These are phyloP conservation scores for Pythium monospermum DNA, from an alignment of 352 stramenopile species.

Conservation along the genomic window DNA sequence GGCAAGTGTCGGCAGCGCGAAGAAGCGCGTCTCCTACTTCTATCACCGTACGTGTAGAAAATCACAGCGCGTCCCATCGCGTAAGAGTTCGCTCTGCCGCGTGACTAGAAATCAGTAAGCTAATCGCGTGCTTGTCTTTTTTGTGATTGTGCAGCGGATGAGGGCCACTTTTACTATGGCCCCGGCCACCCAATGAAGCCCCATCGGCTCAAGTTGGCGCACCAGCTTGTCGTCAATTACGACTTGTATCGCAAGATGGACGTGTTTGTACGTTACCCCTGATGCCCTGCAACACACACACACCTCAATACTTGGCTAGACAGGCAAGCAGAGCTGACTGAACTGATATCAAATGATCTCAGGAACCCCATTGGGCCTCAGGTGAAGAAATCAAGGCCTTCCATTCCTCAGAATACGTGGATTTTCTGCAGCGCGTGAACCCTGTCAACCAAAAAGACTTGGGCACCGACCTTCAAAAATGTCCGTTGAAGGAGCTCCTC, in stretches of 20 bases:
- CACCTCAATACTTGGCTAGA: constrained; percentile 8
- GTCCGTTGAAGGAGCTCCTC: too few relatives aligned
- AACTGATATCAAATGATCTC: background rate
- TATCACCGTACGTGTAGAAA: constrained; percentile 71
- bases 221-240: constrained; percentile 98
- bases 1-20: constrained; percentile 22
- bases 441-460: constrained; percentile 92
- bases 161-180: constrained; percentile 97
- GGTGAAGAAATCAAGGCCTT: constrained; percentile 95
- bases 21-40: constrained; percentile 85
- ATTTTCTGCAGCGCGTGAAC: constrained; percentile 95
- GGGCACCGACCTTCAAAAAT: constrained; percentile 64
- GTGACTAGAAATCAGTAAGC: too few relatives aligned
- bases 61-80: background rate
- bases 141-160: constrained; percentile 83
- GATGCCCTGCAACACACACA: too few relatives aligned
- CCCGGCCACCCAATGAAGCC: constrained; percentile 97
- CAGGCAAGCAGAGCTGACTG: constrained; percentile 4
- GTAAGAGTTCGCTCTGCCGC: too few relatives aligned
- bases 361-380: constrained; percentile 79
- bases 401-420: constrained; percentile 97
- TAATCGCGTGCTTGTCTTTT: too few relatives aligned
- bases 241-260: constrained; percentile 99
- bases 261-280: constrained; percentile 84
- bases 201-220: constrained; percentile 95